These are phyloP conservation scores for Daedaleopsis sinensis DNA, from an alignment of 768 basidiomycete genomes.

Conservation along the genomic window DNA sequence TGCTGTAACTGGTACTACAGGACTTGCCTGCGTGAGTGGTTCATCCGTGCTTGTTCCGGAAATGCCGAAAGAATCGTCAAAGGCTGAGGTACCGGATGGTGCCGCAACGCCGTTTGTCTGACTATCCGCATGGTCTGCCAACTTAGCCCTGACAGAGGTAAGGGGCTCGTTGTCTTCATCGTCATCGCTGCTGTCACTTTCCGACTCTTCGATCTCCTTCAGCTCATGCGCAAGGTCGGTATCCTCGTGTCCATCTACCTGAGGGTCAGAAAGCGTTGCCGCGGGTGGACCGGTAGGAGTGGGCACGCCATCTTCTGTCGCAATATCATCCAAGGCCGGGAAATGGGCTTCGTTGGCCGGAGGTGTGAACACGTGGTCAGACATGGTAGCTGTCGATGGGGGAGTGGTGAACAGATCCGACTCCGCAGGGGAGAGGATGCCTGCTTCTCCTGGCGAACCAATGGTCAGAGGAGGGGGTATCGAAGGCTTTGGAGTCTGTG, in stretches of 20 bases:
- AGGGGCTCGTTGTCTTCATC: conserved; percentile 40
- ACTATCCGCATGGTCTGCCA: conserved; percentile 5
- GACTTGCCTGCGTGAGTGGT: conserved; percentile 20
- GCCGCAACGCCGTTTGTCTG: conserved; percentile 21
- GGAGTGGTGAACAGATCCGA: conserved; percentile 57
- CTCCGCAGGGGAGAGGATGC: conserved; percentile 29
- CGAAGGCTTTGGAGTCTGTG: conserved; percentile 17
- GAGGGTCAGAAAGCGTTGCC: conserved; percentile 3
- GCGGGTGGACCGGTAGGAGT: conserved; percentile 15
- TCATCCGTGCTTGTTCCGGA: conserved; percentile 5
- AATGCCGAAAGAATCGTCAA: conserved; percentile 62
- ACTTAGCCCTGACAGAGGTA: conserved; percentile 26
- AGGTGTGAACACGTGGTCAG: background rate
- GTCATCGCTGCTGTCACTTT: conserved; percentile 46
- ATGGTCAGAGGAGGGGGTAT: conserved; percentile 13
- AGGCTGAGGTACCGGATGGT: conserved; percentile 36
- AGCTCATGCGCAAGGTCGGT: conserved; percentile 58
- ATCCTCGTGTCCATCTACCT: conserved; percentile 32
- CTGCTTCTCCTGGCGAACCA: conserved; percentile 5
- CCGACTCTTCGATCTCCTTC: conserved; percentile 60
- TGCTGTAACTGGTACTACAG: conserved; percentile 22
- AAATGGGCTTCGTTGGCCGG: background rate
- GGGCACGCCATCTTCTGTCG: conserved; percentile 11
- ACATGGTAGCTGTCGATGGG: conserved; percentile 44
- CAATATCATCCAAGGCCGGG: conserved; percentile 17